These are phyloP conservation scores for Colletotrichum australisinense DNA, from an alignment of 2,329 filamentous ascomycete species.

Conservation along the genomic window DNA sequence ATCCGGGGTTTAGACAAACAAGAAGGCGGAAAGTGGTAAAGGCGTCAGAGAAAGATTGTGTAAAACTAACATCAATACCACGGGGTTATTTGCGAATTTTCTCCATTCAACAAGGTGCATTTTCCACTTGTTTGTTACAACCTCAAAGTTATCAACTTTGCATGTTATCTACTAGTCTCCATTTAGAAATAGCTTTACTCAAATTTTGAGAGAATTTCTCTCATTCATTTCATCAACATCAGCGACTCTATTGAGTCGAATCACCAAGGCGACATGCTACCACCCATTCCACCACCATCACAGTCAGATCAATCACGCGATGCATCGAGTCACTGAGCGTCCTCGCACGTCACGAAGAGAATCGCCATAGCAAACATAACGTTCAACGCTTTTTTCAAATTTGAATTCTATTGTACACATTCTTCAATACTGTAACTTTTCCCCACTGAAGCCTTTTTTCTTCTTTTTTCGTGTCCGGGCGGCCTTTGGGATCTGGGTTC, in stretches of 20 bases:
- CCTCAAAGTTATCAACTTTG: neutral
- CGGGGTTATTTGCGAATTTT: neutral
- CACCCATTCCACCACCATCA: neutral
- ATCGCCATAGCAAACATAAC: neutral
- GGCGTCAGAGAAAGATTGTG: constrained; percentile 14
- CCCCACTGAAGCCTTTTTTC: neutral
- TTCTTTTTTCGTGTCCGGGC: neutral
- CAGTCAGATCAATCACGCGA: neutral
- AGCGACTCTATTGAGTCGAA: neutral
- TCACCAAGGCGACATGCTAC: too few species aligned
- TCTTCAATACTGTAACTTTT: neutral
- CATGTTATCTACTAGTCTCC: constrained; percentile 1
- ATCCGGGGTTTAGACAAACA: neutral
- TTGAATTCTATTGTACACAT: neutral
- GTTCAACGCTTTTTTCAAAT: neutral
- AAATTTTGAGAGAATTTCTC: neutral
- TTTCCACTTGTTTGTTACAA: neutral
- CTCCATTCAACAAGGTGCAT: neutral
- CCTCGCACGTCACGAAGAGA: neutral
- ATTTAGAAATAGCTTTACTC: constrained; percentile 4
- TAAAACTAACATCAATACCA: constrained; percentile 9
- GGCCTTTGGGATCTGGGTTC: neutral
- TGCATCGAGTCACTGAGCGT: neutral
- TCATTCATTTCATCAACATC: neutral
- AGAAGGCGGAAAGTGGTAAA: neutral